Percentiles rank a stretch among this genome's conserved stretches.
Evolutionary conservation across 1,284 basidiomycete species (phyloP).

Genomic region (Puccinia horiana): DNA sequence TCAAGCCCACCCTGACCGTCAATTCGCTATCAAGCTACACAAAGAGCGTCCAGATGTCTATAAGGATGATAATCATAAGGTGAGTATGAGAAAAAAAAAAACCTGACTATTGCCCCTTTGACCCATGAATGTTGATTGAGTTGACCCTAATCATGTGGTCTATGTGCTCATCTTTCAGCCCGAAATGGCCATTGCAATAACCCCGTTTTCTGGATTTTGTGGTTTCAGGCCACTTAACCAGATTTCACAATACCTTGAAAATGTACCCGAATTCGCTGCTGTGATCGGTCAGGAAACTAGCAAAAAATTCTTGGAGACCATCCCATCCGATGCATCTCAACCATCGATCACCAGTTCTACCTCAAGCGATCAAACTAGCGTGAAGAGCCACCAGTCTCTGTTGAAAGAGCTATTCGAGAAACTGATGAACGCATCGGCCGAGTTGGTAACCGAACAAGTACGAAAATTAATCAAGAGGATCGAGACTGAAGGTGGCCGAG

Average conservation of each 20-base stretch:
- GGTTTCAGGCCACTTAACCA: conserved; percentile 79
- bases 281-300: conserved; percentile 69
- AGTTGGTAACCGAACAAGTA: conserved; percentile 65
- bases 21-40: conserved; percentile 76
- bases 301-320: conserved; percentile 62
- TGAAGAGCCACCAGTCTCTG: conserved; percentile 65
- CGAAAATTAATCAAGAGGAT: conserved; percentile 66
- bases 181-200: conserved; percentile 95
- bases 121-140: neutral
- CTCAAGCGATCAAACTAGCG: conserved; percentile 53
- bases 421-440: conserved; percentile 73
- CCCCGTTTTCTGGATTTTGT: conserved; percentile 85
- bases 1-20: conserved; percentile 95
- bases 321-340: conserved; percentile 53
- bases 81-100: no score
- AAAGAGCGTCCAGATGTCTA: conserved; percentile 77
- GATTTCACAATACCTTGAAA: conserved; percentile 70
- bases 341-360: conserved; percentile 59
- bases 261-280: conserved; percentile 74
- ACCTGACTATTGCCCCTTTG: neutral
- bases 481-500: conserved; percentile 59
- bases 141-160: neutral
- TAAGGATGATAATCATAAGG: conserved; percentile 90
- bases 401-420: conserved; percentile 75
- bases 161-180: conserved; percentile 62